Conservation (phyloP, 2,329 filamentous ascomycete species). For the Cryphonectria carpinicola region DNA sequence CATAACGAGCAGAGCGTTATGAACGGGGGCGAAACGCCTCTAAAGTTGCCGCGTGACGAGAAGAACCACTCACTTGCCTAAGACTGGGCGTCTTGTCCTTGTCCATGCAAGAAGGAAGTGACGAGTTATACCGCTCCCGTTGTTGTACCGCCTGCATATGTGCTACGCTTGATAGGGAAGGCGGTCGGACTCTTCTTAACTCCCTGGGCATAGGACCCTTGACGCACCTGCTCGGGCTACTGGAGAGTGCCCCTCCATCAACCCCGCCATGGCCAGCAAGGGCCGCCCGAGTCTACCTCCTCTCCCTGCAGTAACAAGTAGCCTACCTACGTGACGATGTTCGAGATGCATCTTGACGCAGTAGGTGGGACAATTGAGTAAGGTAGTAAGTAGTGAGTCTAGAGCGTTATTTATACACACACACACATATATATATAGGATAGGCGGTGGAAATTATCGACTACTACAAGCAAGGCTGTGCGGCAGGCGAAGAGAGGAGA, state of each 20-base stretch:
- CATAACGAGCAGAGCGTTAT: slow-evolving; percentile 20
- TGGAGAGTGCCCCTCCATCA: background rate
- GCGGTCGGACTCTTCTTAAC: background rate
- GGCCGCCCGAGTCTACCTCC: background rate
- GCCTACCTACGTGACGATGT: background rate
- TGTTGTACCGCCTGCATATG: background rate
- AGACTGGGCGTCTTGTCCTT: background rate
- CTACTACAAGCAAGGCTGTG: background rate
- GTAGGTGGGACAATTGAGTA: background rate
- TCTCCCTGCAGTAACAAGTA: background rate
- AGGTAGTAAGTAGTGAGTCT: background rate
- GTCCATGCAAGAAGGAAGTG: slow-evolving; percentile 3
- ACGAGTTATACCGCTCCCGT: background rate
- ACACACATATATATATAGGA: background rate
- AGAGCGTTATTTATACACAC: background rate
- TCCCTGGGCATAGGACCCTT: background rate
- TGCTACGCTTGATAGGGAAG: slow-evolving; percentile 4
- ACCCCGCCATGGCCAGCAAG: slow-evolving; percentile 5
- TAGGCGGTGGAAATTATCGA: background rate
- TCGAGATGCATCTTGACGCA: background rate
- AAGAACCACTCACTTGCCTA: background rate
- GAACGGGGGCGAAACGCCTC: background rate
- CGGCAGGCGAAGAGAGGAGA: slow-evolving; percentile 3
- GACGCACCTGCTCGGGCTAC: background rate
- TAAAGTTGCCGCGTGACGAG: slow-evolving; percentile 6